Base-by-base conservation (phyloP, 2,329 filamentous ascomycete genomes). In the Aspergillus calidoustus region DNA sequence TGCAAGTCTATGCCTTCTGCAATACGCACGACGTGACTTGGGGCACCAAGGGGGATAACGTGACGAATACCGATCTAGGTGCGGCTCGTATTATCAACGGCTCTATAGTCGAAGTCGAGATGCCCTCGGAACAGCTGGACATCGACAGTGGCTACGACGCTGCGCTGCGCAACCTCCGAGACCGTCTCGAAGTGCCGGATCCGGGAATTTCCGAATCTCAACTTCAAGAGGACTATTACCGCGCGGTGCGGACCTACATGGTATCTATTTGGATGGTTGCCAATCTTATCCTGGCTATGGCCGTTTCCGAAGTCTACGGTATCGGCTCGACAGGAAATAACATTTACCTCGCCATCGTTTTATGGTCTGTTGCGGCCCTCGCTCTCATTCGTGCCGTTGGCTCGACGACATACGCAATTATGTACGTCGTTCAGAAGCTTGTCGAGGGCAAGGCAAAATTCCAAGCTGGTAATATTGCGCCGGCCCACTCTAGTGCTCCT, bases 21-120 rank as follows among this genome's bases (percentile, higher is more conserved):
- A 99, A 99, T 81, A 96, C 94, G 0, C 95, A 99, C 85, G 95
- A 99, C 76, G 93, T 99, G 22, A 96, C 93, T 0, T 99, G 95
- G 95, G 95, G 95, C 49, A 99, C 95, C 50, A 99, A 99, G 80
- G 95, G 95, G 60, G 95, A 99, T 84, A 99, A 99, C 77, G 88
- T 96, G 41, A 89, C 95, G 71, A 90, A 92, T 77, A 97, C 91
- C 7, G 96, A 99, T 74, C 87, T 99, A 0, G 95, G 95, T 60
- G 88, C 91, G 6, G 95, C 96, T 13, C 87, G 91, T 7, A 89
- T 89, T 54, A 89, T 91, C 66, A 91, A 90, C 59, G 86, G 86
- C 52, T 86, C 89, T 62, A 92, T 90, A 0, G 95, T 99, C 70
- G 92, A 97, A 76, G 84, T 99, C 6, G 95, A 99, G 73, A 99